A percentile compares a stretch with the other conserved stretches of the same genome.
These are phyloP conservation scores for Cercospora beticola DNA, from an alignment of 2,329 filamentous ascomycete species.

Conservation along the genomic window DNA sequence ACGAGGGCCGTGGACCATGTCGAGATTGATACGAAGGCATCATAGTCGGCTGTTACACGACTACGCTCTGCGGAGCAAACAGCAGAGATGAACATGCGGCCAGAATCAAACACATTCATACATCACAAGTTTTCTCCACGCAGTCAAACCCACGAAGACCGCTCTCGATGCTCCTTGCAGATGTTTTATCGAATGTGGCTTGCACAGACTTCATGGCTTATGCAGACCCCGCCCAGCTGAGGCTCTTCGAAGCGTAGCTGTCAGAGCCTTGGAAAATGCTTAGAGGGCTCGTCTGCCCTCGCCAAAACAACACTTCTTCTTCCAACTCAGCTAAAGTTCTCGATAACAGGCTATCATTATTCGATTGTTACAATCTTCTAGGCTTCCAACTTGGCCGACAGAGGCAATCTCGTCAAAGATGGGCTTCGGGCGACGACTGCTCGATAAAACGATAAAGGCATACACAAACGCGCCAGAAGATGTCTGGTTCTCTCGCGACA, in stretches of 20 bases:
- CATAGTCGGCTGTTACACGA: not conserved
- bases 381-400: not conserved
- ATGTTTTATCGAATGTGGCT: not conserved
- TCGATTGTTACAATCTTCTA: not conserved
- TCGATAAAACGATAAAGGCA: not conserved
- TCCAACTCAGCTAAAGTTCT: too few species aligned
- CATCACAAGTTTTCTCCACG: not conserved
- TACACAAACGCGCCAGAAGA: not conserved
- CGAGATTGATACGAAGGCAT: constrained; percentile 5
- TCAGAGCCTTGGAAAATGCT: not conserved
- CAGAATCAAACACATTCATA: not conserved
- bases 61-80: not conserved
- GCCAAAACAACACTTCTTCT: too few species aligned
- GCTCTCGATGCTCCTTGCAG: not conserved
- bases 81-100: not conserved
- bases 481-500: not conserved
- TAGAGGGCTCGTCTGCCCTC: not conserved
- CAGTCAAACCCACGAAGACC: not conserved
- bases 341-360: not conserved
- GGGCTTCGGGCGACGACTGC: not conserved
- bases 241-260: not conserved
- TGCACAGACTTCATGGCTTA: not conserved
- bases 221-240: not conserved
- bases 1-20: constrained; percentile 15
- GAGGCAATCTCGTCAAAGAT: not conserved